Conservation (phyloP, 2,329 filamentous ascomycete species). For the Rutstroemia sydowiana region DNA sequence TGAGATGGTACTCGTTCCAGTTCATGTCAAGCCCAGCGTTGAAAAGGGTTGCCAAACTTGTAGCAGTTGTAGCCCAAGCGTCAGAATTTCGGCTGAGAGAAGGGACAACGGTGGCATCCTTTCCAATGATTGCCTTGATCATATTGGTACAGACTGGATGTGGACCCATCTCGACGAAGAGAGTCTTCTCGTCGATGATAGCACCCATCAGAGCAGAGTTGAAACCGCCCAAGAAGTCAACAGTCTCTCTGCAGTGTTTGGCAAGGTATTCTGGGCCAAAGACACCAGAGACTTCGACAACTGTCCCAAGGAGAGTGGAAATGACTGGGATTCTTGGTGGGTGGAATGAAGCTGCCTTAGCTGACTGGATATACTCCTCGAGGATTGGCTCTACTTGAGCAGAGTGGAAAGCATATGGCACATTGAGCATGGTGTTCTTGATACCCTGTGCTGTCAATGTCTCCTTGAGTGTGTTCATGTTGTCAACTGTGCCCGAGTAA, state of each 20-base stretch:
- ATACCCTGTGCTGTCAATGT: slow-evolving; percentile 43
- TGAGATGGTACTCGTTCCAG: slow-evolving; percentile 61
- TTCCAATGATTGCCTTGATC: slow-evolving; percentile 46
- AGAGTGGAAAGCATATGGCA: slow-evolving; percentile 61
- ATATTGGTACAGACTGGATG: slow-evolving; percentile 61
- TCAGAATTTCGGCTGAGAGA: slow-evolving; percentile 56
- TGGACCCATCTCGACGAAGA: slow-evolving; percentile 63
- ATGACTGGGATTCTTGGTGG: slow-evolving; percentile 53
- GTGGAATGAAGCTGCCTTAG: slow-evolving; percentile 45
- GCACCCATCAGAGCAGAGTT: slow-evolving; percentile 27
- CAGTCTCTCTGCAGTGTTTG: slow-evolving; percentile 59
- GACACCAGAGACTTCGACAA: slow-evolving; percentile 48
- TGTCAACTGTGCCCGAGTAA: slow-evolving; percentile 49
- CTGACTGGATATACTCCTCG: slow-evolving; percentile 47
- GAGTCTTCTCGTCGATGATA: slow-evolving; percentile 55
- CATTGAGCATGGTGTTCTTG: slow-evolving; percentile 53
- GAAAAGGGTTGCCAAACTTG: slow-evolving; percentile 52
- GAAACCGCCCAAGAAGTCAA: slow-evolving; percentile 60
- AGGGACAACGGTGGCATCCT: slow-evolving; percentile 45
- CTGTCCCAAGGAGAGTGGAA: slow-evolving; percentile 56
- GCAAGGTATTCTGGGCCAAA: slow-evolving; percentile 56
- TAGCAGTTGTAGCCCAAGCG: slow-evolving; percentile 55
- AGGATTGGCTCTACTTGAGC: slow-evolving; percentile 56
- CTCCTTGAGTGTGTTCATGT: slow-evolving; percentile 43
- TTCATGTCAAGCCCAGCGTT: slow-evolving; percentile 52